Evolutionary conservation across 2,329 filamentous ascomycete species (phyloP).

Genomic region (Boeremia lycopersici): DNA sequence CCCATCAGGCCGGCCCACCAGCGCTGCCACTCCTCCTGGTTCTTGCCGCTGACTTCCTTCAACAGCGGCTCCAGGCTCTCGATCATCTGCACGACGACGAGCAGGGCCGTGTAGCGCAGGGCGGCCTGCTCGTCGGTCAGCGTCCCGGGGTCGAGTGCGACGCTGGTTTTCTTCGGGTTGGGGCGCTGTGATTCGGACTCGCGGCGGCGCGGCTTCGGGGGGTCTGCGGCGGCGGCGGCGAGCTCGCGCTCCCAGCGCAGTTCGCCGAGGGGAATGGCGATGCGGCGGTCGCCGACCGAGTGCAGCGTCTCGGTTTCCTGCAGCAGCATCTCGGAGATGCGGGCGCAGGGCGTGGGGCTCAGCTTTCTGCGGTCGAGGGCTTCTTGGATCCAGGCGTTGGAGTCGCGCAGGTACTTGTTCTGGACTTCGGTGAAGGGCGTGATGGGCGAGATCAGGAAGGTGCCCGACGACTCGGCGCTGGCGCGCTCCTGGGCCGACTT

Average conservation of each 20-base stretch:
- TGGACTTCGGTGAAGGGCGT: conserved; percentile 81
- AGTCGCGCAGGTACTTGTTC: conserved; percentile 81
- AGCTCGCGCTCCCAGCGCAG: conserved; percentile 85
- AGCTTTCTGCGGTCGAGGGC: conserved; percentile 75
- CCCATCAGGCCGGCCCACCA: conserved; percentile 90
- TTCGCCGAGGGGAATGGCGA: conserved; percentile 87
- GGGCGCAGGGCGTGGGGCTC: conserved; percentile 76
- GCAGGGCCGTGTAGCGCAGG: conserved; percentile 77
- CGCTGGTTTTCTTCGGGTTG: conserved; percentile 39
- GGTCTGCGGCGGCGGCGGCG: conserved; percentile 19
- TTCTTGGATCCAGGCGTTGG: conserved; percentile 80
- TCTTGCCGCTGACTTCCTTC: conserved; percentile 82
- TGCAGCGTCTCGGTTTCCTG: conserved; percentile 76
- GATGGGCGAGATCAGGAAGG: conserved; percentile 81
- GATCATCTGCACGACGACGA: conserved; percentile 81
- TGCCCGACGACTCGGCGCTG: conserved; percentile 71
- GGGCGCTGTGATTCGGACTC: conserved; percentile 55
- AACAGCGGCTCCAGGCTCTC: conserved; percentile 84
- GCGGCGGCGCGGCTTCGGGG: conserved; percentile 56
- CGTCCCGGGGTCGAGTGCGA: conserved; percentile 51
- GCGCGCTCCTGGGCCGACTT: conserved; percentile 67
- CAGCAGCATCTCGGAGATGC: conserved; percentile 76
- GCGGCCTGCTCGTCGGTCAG: conserved; percentile 73
- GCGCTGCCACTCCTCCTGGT: conserved; percentile 87
- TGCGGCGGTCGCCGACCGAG: conserved; percentile 72